These are phyloP conservation scores for Lipomyces yamanashiensis DNA, from an alignment of 805 yeast genomes.

Conservation along the genomic window DNA sequence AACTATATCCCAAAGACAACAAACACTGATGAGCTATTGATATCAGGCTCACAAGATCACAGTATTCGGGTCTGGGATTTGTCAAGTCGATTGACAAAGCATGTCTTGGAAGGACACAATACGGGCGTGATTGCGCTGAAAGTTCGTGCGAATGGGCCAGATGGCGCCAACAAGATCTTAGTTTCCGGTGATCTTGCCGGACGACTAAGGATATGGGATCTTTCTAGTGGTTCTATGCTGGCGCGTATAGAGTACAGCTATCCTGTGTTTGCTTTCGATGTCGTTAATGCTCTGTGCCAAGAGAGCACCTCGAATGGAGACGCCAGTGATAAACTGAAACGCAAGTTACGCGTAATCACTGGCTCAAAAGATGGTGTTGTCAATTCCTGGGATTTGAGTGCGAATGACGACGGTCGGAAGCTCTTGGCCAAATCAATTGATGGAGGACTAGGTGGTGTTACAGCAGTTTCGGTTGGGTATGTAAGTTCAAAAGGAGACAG, in stretches of 20 bases:
- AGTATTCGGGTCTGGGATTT: conserved; percentile 29
- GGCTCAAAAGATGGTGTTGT: conserved; percentile 33
- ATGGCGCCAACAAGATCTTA: neutral
- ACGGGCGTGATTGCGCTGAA: conserved; percentile 25
- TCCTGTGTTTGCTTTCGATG: conserved; percentile 30
- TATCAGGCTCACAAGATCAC: conserved; percentile 31
- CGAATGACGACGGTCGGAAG: neutral
- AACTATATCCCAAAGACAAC: conserved; percentile 1
- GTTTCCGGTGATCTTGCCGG: conserved; percentile 32
- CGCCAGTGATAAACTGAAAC: neutral
- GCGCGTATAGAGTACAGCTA: conserved; percentile 27
- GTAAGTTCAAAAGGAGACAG: neutral
- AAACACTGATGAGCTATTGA: conserved; percentile 4
- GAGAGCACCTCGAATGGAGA: neutral
- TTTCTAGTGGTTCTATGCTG: conserved; percentile 18
- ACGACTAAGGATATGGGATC: conserved; percentile 29
- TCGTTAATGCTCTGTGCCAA: neutral
- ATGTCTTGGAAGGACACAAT: conserved; percentile 25
- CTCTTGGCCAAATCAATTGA: conserved; percentile 6
- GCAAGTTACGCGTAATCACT: conserved; percentile 16
- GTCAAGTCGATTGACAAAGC: neutral
- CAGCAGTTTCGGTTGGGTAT: conserved; percentile 13
- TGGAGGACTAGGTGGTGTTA: conserved; percentile 27
- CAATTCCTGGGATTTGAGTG: conserved; percentile 20
- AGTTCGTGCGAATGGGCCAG: neutral